Conservation (phyloP, 305 asterid genomes). For the Nicotiana rustica region DNA sequence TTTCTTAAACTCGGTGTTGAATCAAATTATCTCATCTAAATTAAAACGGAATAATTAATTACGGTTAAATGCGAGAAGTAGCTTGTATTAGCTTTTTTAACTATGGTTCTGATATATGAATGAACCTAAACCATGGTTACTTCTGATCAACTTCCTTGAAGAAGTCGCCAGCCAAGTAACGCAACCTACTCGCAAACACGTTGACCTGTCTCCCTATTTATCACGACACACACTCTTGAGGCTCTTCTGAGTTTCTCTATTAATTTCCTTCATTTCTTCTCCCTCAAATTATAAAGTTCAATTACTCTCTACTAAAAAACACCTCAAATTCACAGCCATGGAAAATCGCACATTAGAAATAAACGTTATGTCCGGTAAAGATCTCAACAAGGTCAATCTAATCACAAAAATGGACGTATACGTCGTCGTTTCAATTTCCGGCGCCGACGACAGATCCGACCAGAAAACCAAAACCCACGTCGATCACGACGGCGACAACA, state of each 20-base stretch:
- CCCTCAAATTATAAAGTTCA: no score
- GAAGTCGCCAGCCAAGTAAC: conserved; percentile 40
- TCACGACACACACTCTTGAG: no score
- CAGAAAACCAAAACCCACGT: conserved; percentile 68
- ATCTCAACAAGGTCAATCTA: conserved; percentile 73
- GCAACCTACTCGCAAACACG: not conserved
- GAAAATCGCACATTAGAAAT: conserved; percentile 67
- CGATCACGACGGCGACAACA: conserved; percentile 62
- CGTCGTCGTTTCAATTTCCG: conserved; percentile 73
- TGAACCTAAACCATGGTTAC: conserved; percentile 24
- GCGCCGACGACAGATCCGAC: conserved; percentile 48
- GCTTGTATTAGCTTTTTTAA: not conserved
- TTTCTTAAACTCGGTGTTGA: no score
- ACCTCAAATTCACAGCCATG: conserved; percentile 45
- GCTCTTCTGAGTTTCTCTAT: no score
- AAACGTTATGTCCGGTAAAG: conserved; percentile 61
- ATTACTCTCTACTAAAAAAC: not conserved
- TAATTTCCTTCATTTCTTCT: no score
- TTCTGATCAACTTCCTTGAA: not conserved
- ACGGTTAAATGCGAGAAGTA: no score
- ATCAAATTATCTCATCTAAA: no score
- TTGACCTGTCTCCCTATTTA: conserved; percentile 18
- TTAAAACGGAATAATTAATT: no score
- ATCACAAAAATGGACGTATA: conserved; percentile 80
- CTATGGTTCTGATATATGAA: not conserved